A percentile compares a stretch with the other conserved stretches of the same genome.
Evolutionary conservation across 179 eudicot genomes (phyloP).

Genomic region (Amaranthus tricolor): DNA sequence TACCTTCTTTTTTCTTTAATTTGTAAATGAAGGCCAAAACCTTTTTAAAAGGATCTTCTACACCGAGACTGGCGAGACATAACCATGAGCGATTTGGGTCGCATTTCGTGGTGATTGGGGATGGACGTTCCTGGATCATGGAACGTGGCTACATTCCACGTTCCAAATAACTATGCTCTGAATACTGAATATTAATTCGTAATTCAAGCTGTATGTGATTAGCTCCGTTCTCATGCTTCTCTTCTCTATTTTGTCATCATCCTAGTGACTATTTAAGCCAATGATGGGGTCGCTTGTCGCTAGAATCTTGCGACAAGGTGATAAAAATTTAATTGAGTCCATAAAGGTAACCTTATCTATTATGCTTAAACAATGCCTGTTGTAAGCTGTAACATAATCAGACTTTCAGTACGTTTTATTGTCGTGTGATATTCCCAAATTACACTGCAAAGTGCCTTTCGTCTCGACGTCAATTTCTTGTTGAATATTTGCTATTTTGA

Average conservation of each 20-base stretch:
- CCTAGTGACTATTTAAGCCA: neutral
- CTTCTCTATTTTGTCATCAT: too few species aligned
- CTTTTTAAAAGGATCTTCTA: too few species aligned
- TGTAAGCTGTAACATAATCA: neutral
- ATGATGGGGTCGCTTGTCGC: neutral
- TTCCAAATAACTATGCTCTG: too few species aligned
- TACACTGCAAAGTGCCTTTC: neutral
- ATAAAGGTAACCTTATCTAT: neutral
- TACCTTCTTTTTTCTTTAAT: neutral
- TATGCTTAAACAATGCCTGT: neutral
- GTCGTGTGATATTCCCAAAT: neutral
- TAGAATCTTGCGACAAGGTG: neutral
- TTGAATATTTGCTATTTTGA: neutral
- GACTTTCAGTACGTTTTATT: neutral
- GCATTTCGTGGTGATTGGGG: too few species aligned
- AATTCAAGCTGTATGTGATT: too few species aligned
- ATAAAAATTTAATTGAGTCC: neutral
- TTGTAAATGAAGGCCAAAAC: too few species aligned
- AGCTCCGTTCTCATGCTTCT: too few species aligned
- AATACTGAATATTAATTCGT: too few species aligned
- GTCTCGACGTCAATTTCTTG: neutral
- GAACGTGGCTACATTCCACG: too few species aligned
- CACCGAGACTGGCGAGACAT: too few species aligned
- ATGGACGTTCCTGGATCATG: too few species aligned
- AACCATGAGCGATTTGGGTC: too few species aligned